Base-by-base conservation (phyloP, 2,329 filamentous ascomycete species). In the Colletotrichum sansevieriae region DNA sequence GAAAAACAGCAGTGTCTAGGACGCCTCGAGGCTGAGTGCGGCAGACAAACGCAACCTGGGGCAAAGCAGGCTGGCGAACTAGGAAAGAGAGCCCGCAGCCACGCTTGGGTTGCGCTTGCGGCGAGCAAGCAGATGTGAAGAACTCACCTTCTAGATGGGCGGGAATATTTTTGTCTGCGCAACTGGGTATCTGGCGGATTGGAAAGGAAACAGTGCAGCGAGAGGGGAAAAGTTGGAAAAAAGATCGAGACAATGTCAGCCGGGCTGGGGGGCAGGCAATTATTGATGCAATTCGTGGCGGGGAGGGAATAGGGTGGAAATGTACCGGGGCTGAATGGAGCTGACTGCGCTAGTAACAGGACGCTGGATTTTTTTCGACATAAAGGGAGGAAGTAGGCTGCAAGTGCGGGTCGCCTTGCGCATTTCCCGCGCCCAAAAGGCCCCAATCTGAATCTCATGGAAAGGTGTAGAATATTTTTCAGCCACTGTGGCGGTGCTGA, bases 401-500 rank as follows among this genome's bases (percentile, higher is more conserved):
- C 65, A 64, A 55, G 55, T 67, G 70, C 70, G 68, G 70, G 70
- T 70, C 68, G 65, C 62, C 68, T 71, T 61, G 68, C 65, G 55
- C 59, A 66, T 60, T 51, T 56, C 65, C 55, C 51, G 60, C 57
- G 41, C 68, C 63, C 39, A 68, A 64, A 64, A 57, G 65, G 61
- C 46, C 33, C 62, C 47, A 60, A 55, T 52, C 63, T 68, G 65
- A 68, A 68, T 35, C 65, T 62, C 64, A 71, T 72, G 70, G 70
- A 72, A 72, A 60, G 68, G 52, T 54, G 60, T 71, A 66, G 70
- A 72, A 72, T 67, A 65, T 54, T 72, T 72, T 72, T 52, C 37
- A 71, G 70, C 70, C 70, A 71, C 69, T 12, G 70, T 72, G 70
- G 70, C 70, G 65, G 70, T 71, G 70, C 64, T 63, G 67, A 68